Base-by-base conservation (phyloP, 2,329 filamentous ascomycete genomes). In the Curvularia sp. region DNA sequence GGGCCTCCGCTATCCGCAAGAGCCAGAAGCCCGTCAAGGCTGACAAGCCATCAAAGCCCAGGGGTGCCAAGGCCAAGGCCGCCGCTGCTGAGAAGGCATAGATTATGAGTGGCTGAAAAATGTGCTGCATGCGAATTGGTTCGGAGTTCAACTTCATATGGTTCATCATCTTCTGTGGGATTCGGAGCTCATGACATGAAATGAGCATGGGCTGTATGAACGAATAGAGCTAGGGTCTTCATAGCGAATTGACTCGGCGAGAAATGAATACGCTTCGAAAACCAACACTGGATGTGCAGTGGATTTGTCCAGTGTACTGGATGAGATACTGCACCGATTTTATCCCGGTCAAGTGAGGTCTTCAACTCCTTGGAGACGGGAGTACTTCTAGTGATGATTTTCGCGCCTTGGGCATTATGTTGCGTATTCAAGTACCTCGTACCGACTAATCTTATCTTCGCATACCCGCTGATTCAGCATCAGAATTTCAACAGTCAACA, bases 1-100 rank as follows among this genome's bases (percentile, higher is more conserved):
- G 95, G 77, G 92, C 90, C 77, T 93, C 89, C 75, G 92, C 93
- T 75, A 86, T 97, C 84, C 90, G 89, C 80, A 84, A 85, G 76
- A 88, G 90, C 73, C 90, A 96, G 87, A 86, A 85, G 78, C 83
- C 89, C 71, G 87, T 89, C 82, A 96, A 96, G 89, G 85, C 89
- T 62, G 81, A 83, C 65, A 87, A 87, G 72, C 88, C 88, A 82
- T 78, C 80, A 76, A 96, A 96, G 88, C 84, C 85, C 72, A 87
- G 92, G 76, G 93, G 93, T 72, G 84, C 84, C 70, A 92, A 93
- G 85, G 91, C 91, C 75, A 86, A 86, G 83, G 89, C 90, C 85
- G 89, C 90, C 85, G 89, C 88, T 67, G 66, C 69, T 54, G 64
- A 65, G 58, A 66, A 67, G 57, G 68, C 70, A 66, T 75, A 76